Evolutionary conservation across 257 asterid genomes (phyloP).

Genomic region (Penstemon davidsonii): DNA sequence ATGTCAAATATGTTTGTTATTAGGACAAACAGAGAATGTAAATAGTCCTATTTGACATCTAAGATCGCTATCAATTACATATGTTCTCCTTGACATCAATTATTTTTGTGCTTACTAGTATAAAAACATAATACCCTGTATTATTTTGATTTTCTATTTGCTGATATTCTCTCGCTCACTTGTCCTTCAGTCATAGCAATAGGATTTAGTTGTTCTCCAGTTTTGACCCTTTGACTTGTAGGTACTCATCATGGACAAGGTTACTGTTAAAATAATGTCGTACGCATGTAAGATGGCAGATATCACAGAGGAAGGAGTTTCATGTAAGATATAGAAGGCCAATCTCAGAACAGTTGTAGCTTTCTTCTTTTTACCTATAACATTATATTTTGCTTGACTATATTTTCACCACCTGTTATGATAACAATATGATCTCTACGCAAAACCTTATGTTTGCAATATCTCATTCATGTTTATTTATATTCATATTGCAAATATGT

Average conservation of each 20-base stretch:
- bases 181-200: not conserved
- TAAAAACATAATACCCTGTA: not conserved
- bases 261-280: slow-evolving; percentile 94
- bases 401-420: slow-evolving; percentile 21
- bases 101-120: slow-evolving; percentile 18
- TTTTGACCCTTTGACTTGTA: slow-evolving; percentile 40
- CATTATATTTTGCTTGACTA: slow-evolving; percentile 18
- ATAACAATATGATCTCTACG: slow-evolving; percentile 11
- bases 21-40: not conserved
- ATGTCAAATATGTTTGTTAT: not conserved
- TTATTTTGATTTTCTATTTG: slow-evolving; percentile 18
- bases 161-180: slow-evolving; percentile 7
- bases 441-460: not conserved
- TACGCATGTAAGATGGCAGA: slow-evolving; percentile 97
- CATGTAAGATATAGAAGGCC: slow-evolving; percentile 91
- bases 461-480: slow-evolving; percentile 11
- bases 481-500: slow-evolving; percentile 22
- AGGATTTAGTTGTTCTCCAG: slow-evolving; percentile 21
- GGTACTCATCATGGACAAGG: slow-evolving; percentile 98
- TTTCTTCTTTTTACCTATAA: slow-evolving; percentile 25
- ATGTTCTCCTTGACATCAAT: not conserved
- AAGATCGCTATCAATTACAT: not conserved
- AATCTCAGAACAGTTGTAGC: slow-evolving; percentile 40
- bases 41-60: slow-evolving; percentile 22
- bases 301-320: slow-evolving; percentile 97